Percentiles rank a stretch among this genome's conserved stretches.
Conservation (phyloP, 768 basidiomycete species). For the Termitomyces sp. region DNA sequence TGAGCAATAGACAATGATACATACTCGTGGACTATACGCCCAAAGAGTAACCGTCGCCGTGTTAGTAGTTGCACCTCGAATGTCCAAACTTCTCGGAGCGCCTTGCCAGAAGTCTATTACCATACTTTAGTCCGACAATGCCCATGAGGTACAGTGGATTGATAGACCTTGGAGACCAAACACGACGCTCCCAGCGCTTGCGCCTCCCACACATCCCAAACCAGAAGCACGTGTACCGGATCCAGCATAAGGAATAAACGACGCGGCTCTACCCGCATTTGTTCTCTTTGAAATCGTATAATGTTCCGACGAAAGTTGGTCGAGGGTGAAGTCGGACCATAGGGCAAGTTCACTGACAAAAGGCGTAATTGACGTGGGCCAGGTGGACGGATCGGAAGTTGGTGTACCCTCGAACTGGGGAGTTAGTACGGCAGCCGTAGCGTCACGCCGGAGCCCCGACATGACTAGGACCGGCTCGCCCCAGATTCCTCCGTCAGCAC, state of each 20-base stretch:
- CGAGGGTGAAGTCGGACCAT: constrained; percentile 32
- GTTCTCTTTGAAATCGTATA: constrained; percentile 29
- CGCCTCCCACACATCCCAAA: constrained; percentile 32
- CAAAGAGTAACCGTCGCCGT: constrained; percentile 27
- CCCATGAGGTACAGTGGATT: too few relatives aligned
- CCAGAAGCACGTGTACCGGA: constrained; percentile 30
- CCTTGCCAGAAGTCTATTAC: constrained; percentile 34
- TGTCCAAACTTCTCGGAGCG: constrained; percentile 29
- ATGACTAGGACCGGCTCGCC: constrained; percentile 32
- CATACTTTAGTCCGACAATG: not conserved
- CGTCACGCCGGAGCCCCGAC: constrained; percentile 32
- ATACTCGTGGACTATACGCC: constrained; percentile 32
- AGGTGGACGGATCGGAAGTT: constrained; percentile 28
- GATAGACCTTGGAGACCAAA: constrained; percentile 27
- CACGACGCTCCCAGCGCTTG: constrained; percentile 27
- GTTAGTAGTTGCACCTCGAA: constrained; percentile 25
- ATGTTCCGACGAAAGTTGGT: constrained; percentile 26
- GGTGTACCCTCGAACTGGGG: constrained; percentile 31
- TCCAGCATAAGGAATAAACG: constrained; percentile 26
- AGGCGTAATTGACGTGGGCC: constrained; percentile 29
- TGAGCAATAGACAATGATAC: not conserved
- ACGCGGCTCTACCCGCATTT: constrained; percentile 20
- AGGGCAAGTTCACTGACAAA: constrained; percentile 27
- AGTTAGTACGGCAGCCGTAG: constrained; percentile 29
- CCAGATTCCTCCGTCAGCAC: constrained; percentile 28